Conservation (phyloP, 2,329 filamentous ascomycete species). For the Paraconiothyrium sp. region DNA sequence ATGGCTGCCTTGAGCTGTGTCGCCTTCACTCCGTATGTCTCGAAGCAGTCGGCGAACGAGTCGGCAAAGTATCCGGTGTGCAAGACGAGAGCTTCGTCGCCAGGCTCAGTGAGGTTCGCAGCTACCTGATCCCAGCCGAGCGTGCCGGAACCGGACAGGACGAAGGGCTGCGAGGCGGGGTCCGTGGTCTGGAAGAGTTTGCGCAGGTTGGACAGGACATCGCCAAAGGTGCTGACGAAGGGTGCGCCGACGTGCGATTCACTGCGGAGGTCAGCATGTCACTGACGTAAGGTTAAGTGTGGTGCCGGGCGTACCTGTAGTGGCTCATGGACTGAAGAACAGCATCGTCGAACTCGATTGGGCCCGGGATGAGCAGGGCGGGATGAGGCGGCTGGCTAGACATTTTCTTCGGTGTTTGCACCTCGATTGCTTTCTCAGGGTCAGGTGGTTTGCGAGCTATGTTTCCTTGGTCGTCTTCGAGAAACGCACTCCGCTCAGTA, state of each 20-base stretch:
- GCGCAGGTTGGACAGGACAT: constrained; percentile 85
- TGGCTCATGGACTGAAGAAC: constrained; percentile 95
- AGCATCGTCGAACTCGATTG: constrained; percentile 98
- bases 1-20: constrained; percentile 91
- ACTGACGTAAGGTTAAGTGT: not conserved
- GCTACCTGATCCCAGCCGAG: constrained; percentile 96
- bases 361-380: constrained; percentile 92
- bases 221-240: constrained; percentile 91
- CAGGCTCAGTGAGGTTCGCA: constrained; percentile 89
- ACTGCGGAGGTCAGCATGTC: constrained; percentile 57
- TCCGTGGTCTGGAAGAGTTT: constrained; percentile 93
- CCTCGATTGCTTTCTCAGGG: constrained; percentile 24
- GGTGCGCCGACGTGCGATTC: constrained; percentile 92
- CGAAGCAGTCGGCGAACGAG: constrained; percentile 90
- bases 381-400: constrained; percentile 68
- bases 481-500: constrained; percentile 63
- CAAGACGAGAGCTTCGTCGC: constrained; percentile 89
- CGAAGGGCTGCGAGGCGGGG: constrained; percentile 84
- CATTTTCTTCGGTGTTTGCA: constrained; percentile 55
- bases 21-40: constrained; percentile 87
- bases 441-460: constrained; percentile 24
- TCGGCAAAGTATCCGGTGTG: constrained; percentile 98
- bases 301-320: constrained; percentile 70
- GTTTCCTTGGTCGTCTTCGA: constrained; percentile 63
- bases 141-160: constrained; percentile 93